These are phyloP conservation scores for Flaveria floridana DNA, from an alignment of 140 eudicot species.

Conservation along the genomic window DNA sequence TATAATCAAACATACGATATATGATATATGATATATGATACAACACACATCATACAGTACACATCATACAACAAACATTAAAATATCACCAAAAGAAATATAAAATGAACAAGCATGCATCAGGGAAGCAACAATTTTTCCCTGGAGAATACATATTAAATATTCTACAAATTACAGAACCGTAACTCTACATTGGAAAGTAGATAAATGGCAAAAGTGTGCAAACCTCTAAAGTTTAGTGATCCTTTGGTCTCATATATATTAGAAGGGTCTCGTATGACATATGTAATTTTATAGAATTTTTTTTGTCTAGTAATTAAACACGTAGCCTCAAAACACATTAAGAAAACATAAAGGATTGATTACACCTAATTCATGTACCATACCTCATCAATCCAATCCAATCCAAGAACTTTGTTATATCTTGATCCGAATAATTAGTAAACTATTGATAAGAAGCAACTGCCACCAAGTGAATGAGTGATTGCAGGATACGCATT, in stretches of 20 bases:
- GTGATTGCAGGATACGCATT: slow-evolving; percentile 24
- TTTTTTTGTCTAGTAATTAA: slow-evolving; percentile 87
- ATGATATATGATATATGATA: too few relatives aligned
- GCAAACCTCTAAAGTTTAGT: slow-evolving; percentile 66
- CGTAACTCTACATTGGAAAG: too few relatives aligned
- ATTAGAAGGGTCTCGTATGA: slow-evolving; percentile 32
- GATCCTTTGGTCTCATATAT: slow-evolving; percentile 86
- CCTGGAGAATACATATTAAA: too few relatives aligned
- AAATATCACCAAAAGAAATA: too few relatives aligned
- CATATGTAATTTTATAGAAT: slow-evolving; percentile 89
- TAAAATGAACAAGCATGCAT: too few relatives aligned
- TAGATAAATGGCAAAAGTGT: too few relatives aligned
- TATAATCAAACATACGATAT: too few relatives aligned
- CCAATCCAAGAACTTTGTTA: slow-evolving; percentile 3
- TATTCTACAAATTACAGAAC: too few relatives aligned
- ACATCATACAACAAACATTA: too few relatives aligned
- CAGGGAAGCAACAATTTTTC: too few relatives aligned
- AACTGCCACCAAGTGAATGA: slow-evolving; percentile 86
- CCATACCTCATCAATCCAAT: background rate
- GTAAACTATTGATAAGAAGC: slow-evolving; percentile 85
- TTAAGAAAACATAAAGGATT: background rate
- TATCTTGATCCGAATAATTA: slow-evolving; percentile 93
- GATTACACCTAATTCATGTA: slow-evolving; percentile 21
- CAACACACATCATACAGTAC: too few relatives aligned
- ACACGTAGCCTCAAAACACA: slow-evolving; percentile 62